phyloP scores from a whole-genome alignment of 805 yeast genomes.

The Hanseniaspora valbyensis region DNA sequence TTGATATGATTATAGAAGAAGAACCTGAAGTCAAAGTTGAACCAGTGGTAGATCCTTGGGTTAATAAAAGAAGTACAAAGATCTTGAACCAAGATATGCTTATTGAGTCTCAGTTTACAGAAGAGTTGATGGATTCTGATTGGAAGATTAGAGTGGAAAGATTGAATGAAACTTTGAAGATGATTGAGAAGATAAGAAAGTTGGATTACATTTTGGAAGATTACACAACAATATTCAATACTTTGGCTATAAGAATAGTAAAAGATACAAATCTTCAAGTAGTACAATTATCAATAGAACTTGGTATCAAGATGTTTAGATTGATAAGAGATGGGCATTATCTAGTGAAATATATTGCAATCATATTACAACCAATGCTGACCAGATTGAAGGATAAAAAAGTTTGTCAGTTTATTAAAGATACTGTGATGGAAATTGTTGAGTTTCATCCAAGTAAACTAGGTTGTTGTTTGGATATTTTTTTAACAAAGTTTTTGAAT shows the following conservation, averaged over 20 bases:
- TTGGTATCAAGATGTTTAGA: conserved; percentile 47
- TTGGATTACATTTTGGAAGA: conserved; percentile 45
- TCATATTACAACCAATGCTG: conserved; percentile 50
- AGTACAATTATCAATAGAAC: conserved; percentile 65
- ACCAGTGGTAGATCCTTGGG: neutral
- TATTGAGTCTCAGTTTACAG: neutral
- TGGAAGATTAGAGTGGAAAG: conserved; percentile 93
- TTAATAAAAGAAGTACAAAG: neutral
- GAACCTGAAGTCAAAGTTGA: conserved; percentile 1
- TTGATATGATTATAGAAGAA: neutral
- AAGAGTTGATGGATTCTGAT: conserved; percentile 27
- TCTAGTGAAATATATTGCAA: conserved; percentile 31
- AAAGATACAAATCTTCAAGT: conserved; percentile 86
- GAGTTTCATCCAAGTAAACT: conserved; percentile 36
- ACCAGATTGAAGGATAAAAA: conserved; percentile 78
- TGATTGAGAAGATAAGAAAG: conserved; percentile 44
- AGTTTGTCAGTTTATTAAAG: conserved; percentile 56
- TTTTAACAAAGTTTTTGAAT: conserved; percentile 28
- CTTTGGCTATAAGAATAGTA: conserved; percentile 52
- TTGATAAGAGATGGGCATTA: conserved; percentile 44
- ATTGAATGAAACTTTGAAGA: conserved; percentile 47
- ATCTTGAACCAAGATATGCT: conserved; percentile 16
- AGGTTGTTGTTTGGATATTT: conserved; percentile 46
- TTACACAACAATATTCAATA: conserved; percentile 50
- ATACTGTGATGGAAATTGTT: conserved; percentile 23